These are phyloP conservation scores for Podospora didyma DNA, from an alignment of 495 filamentous ascomycete species.

Conservation along the genomic window DNA sequence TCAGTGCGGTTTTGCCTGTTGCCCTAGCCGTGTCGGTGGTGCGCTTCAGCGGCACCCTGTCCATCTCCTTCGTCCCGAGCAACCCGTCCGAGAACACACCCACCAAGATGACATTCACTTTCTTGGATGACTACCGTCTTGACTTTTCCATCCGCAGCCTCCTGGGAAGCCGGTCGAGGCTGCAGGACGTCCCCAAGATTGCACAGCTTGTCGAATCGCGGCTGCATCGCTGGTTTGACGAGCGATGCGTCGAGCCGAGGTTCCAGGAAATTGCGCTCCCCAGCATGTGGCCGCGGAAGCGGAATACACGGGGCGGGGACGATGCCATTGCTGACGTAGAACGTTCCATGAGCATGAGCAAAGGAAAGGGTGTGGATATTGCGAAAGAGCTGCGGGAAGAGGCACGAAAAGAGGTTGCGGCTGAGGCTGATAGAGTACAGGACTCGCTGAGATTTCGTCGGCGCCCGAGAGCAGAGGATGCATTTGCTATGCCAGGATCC, in stretches of 20 bases:
- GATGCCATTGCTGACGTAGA: slow-evolving; percentile 39
- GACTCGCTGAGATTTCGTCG: slow-evolving; percentile 37
- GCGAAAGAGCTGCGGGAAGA: slow-evolving; percentile 44
- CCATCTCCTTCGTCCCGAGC: slow-evolving; percentile 82
- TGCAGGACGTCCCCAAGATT: slow-evolving; percentile 97
- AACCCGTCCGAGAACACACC: slow-evolving; percentile 50
- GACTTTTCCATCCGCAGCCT: slow-evolving; percentile 88
- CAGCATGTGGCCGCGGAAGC: slow-evolving; percentile 89
- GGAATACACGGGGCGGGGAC: slow-evolving; percentile 68
- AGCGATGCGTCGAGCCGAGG: slow-evolving; percentile 88
- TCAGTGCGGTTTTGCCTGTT: slow-evolving; percentile 87
- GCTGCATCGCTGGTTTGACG: slow-evolving; percentile 95
- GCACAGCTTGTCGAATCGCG: slow-evolving; percentile 89
- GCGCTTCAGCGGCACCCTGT: slow-evolving; percentile 89
- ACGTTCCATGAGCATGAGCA: slow-evolving; percentile 35
- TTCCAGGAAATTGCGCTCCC: slow-evolving; percentile 95
- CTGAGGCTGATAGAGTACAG: slow-evolving; percentile 36
- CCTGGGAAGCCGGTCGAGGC: slow-evolving; percentile 80
- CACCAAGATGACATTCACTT: slow-evolving; percentile 89
- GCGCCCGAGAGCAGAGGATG: slow-evolving; percentile 29
- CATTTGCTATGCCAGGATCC: slow-evolving; percentile 29
- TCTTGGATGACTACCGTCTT: slow-evolving; percentile 91
- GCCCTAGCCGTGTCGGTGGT: slow-evolving; percentile 88
- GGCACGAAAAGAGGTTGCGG: slow-evolving; percentile 40
- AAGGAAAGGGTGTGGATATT: slow-evolving; percentile 46